Evolutionary conservation across 2,329 filamentous ascomycete genomes (phyloP).

Genomic region (Drechslerella stenobrocha): DNA sequence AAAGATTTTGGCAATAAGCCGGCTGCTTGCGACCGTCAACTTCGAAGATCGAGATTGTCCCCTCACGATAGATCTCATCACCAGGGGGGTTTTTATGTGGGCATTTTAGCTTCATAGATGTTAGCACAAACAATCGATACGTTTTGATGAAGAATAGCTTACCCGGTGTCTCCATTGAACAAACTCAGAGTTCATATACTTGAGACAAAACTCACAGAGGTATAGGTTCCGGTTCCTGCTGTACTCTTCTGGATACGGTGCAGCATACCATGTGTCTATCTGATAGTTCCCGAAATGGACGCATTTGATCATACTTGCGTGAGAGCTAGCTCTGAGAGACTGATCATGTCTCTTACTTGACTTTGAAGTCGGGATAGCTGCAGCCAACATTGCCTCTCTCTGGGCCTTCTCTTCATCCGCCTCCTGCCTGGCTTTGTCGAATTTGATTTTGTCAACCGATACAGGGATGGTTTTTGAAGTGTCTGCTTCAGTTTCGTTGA

Average conservation of each 20-base stretch:
- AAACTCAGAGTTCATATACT: conserved; percentile 99
- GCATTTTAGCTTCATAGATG: conserved; percentile 66
- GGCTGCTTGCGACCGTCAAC: conserved; percentile 96
- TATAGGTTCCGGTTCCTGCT: conserved; percentile 95
- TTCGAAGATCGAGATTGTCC: conserved; percentile 91
- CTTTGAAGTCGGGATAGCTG: conserved; percentile 32
- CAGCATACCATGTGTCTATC: conserved; percentile 98
- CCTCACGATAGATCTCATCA: conserved; percentile 94
- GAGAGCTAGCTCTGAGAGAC: conserved; percentile 40
- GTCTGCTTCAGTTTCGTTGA: conserved; percentile 85
- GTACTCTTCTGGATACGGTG: conserved; percentile 97
- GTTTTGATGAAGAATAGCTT: conserved; percentile 55
- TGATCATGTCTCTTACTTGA: conserved; percentile 31
- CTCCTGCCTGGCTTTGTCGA: conserved; percentile 85
- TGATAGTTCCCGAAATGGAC: conserved; percentile 98
- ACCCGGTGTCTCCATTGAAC: conserved; percentile 95
- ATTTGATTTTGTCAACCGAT: conserved; percentile 77
- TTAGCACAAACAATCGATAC: conserved; percentile 52
- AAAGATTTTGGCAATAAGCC: conserved; percentile 98
- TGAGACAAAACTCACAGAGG: conserved; percentile 98
- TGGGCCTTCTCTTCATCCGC: conserved; percentile 68
- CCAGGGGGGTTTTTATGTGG: conserved; percentile 94
- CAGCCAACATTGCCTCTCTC: conserved; percentile 34
- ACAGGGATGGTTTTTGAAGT: conserved; percentile 84
- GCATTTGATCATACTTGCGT: conserved; percentile 86